A percentile compares a stretch with the other conserved stretches of the same genome.
These are phyloP conservation scores for Sporothrix variecibatus DNA, from an alignment of 2,329 filamentous ascomycete genomes.

Conservation along the genomic window DNA sequence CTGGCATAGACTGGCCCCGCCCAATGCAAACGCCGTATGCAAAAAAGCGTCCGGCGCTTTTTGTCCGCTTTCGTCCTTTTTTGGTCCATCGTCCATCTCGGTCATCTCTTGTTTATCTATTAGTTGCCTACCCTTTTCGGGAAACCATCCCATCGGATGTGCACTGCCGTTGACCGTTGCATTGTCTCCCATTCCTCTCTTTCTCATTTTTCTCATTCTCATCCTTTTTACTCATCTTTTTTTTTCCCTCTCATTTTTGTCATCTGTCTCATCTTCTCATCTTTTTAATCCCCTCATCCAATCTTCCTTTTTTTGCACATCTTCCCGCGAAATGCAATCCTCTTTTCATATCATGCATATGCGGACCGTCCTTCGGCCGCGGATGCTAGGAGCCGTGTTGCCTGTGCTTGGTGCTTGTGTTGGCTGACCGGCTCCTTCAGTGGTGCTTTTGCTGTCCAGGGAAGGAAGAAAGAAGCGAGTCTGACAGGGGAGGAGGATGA, in stretches of 20 bases:
- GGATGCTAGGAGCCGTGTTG: background rate
- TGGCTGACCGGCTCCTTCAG: no score
- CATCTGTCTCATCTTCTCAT: no score
- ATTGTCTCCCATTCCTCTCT: background rate
- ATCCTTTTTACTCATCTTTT: no score
- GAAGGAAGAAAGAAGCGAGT: conserved; percentile 10
- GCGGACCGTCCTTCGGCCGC: background rate
- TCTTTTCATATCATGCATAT: background rate
- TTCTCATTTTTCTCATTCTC: no score
- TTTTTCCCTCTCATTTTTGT: no score
- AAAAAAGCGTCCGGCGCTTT: background rate
- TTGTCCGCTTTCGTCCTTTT: background rate
- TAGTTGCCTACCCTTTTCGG: no score
- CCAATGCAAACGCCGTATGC: background rate
- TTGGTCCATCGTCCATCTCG: background rate
- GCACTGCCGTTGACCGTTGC: conserved; percentile 5
- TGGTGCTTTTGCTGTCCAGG: background rate
- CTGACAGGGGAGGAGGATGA: background rate
- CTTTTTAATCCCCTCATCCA: background rate
- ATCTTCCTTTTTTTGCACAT: background rate
- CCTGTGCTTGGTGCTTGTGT: background rate
- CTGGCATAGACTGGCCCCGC: background rate
- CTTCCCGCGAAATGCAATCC: background rate
- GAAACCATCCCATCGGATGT: background rate
- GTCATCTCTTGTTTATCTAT: background rate